Evolutionary conservation across 2,329 filamentous ascomycete genomes (phyloP).

Genomic region (Bipolaris victoriae): DNA sequence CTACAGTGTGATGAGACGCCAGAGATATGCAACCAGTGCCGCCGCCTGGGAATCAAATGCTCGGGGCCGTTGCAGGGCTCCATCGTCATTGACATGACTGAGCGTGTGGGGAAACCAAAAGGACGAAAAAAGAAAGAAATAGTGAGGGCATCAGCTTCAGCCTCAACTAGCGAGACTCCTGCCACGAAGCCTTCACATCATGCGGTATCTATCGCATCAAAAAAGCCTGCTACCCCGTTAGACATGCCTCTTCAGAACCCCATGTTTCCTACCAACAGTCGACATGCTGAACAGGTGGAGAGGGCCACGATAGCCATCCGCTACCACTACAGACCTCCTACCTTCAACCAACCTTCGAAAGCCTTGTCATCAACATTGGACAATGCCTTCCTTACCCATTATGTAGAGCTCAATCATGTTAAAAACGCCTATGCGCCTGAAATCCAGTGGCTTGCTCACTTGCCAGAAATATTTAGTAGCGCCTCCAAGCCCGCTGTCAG

Average conservation of each 20-base stretch:
- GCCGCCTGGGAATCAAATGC: constrained; percentile 36
- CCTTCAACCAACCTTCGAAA: constrained; percentile 34
- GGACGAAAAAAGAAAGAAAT: constrained; percentile 26
- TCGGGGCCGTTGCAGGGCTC: constrained; percentile 42
- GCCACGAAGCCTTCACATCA: neutral
- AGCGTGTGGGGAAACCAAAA: constrained; percentile 37
- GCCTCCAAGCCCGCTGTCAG: constrained; percentile 32
- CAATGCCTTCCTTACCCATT: constrained; percentile 39
- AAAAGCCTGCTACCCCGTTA: neutral
- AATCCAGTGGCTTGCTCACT: constrained; percentile 36
- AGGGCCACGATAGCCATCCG: constrained; percentile 31
- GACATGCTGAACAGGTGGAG: constrained; percentile 20
- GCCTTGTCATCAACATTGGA: constrained; percentile 34
- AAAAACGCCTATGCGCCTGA: constrained; percentile 24
- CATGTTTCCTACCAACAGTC: constrained; percentile 1
- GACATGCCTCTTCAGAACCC: constrained; percentile 3
- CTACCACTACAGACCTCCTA: constrained; percentile 32
- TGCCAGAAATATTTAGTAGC: constrained; percentile 29
- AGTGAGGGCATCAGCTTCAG: constrained; percentile 2
- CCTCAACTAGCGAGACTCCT: neutral
- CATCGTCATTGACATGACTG: constrained; percentile 47
- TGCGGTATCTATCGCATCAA: neutral
- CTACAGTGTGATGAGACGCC: constrained; percentile 40
- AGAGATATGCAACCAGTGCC: constrained; percentile 19
- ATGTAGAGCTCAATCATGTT: constrained; percentile 36